Base-by-base conservation (phyloP, 2,329 filamentous ascomycete species). In the Paecilomyces sp. region DNA sequence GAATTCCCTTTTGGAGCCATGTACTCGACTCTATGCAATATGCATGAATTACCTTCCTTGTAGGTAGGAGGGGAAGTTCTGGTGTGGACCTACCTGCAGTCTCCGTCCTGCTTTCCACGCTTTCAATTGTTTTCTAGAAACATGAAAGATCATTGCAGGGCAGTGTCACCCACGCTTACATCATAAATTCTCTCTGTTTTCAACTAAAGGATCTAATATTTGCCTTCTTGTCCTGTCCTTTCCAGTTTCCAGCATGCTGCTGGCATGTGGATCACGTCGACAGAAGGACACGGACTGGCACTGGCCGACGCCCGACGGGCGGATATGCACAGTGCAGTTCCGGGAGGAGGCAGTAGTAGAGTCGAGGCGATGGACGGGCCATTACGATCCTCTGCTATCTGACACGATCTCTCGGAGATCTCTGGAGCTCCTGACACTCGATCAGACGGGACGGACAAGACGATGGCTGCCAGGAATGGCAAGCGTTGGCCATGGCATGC, bases 271-370 rank as follows among this genome's bases (percentile, higher is more conserved):
- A 47, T 47, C 36, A n/a, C 4, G 15, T 1, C n/a, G 56, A 57
- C 50, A 30, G 57, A 55, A 56, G 59, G 58, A 60, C 57, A 66
- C 65, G 65, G 65, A 66, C 62, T 64, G 62, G 61, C 65, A 66
- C 62, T 64, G 62, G 61, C 64, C 65, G 65, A 67, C 63, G 64
- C 64, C 60, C n/a, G 36, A 64, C 58, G 52, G 65, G 64, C 61
- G 62, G 63, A 64, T 61, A 62, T 61, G 61, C 36, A 61, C 57
- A 57, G 15, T 25, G 34, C n/a, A 22, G 22, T 47, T 25, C 30
- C n/a, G 36, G 55, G 54, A 57, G 55, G 54, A 57, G 57, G 55
- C 41, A 25, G 31, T 33, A 8, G 31, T 12, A 33, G 30, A 31
- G 31, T 33, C 25, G 11, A 33, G 31, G 36, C 36, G 15, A 47